Conservation (phyloP, 352 stramenopile genomes). For the Phytophthora pini region DNA sequence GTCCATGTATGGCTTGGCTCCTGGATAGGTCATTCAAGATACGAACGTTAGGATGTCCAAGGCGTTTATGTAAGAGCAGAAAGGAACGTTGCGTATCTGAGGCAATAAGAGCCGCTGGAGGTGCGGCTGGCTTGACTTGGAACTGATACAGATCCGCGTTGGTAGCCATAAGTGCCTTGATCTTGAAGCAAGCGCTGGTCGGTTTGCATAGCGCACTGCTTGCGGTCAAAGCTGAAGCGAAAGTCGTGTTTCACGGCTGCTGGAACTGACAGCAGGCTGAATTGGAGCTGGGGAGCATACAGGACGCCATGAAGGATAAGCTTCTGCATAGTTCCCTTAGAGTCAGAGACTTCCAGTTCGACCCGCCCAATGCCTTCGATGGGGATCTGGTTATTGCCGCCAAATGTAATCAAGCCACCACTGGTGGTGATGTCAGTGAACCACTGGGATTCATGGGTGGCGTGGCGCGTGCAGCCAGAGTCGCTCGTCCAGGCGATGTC, state of each 20-base stretch:
- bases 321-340: conserved; percentile 18
- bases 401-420: conserved; percentile 22
- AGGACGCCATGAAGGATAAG: not conserved
- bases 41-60: conserved; percentile 1
- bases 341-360: conserved; percentile 12
- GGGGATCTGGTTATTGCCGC: conserved; percentile 7
- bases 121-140: conserved; percentile 2
- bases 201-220: conserved; percentile 3
- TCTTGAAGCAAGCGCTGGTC: conserved; percentile 17
- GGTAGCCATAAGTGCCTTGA: not conserved
- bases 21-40: not conserved
- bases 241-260: too few species aligned
- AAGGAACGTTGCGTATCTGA: conserved; percentile 8
- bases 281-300: too few species aligned
- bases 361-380: not conserved
- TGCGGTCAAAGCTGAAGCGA: too few species aligned
- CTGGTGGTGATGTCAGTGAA: conserved; percentile 5
- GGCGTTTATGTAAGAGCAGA: not conserved
- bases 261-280: not conserved
- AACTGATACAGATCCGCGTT: conserved; percentile 18
- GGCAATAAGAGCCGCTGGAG: conserved; percentile 4
- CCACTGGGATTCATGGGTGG: conserved; percentile 21
- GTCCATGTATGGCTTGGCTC: not conserved
- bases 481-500: not conserved
- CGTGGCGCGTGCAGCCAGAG: conserved; percentile 21